These are phyloP conservation scores for Candida schatavii DNA, from an alignment of 805 yeast species.

Conservation along the genomic window DNA sequence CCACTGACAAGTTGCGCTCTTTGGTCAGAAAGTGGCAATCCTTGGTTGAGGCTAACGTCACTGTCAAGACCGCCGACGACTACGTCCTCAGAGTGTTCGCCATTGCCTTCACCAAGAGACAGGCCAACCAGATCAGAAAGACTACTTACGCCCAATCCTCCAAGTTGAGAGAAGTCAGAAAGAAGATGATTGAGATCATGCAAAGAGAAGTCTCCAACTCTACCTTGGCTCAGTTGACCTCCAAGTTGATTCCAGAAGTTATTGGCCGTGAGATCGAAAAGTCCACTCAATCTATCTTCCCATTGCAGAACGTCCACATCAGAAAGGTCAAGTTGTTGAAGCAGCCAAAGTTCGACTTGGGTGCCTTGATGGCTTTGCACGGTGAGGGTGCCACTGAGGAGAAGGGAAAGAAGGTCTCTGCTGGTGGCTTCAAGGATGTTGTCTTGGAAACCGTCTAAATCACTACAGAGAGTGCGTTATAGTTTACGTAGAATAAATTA, in stretches of 20 bases:
- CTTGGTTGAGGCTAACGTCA: slow-evolving; percentile 95
- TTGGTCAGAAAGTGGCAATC: slow-evolving; percentile 99
- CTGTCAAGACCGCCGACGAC: slow-evolving; percentile 97
- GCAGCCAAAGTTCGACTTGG: slow-evolving; percentile 98
- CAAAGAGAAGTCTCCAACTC: slow-evolving; percentile 93
- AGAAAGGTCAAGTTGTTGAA: slow-evolving; percentile 98
- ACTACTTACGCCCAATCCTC: slow-evolving; percentile 97
- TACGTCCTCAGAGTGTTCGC: slow-evolving; percentile 95
- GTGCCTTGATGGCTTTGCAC: slow-evolving; percentile 93
- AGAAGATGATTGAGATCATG: slow-evolving; percentile 94
- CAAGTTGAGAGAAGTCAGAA: slow-evolving; percentile 95
- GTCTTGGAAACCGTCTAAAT: slow-evolving; percentile 95
- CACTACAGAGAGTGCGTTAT: not conserved
- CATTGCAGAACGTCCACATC: slow-evolving; percentile 97
- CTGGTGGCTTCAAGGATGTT: slow-evolving; percentile 96
- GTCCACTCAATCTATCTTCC: slow-evolving; percentile 91
- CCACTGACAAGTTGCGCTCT: slow-evolving; percentile 95
- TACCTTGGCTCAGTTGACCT: slow-evolving; percentile 93
- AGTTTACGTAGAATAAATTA: too few species aligned
- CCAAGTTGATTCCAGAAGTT: slow-evolving; percentile 97
- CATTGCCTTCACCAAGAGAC: slow-evolving; percentile 98
- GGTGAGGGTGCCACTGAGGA: slow-evolving; percentile 90
- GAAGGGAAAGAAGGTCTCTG: slow-evolving; percentile 97
- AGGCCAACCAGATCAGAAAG: slow-evolving; percentile 95
- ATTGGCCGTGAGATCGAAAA: slow-evolving; percentile 98